Evolutionary conservation across 129 eudicot species (phyloP).

Genomic region (Escallonia herrerae): DNA sequence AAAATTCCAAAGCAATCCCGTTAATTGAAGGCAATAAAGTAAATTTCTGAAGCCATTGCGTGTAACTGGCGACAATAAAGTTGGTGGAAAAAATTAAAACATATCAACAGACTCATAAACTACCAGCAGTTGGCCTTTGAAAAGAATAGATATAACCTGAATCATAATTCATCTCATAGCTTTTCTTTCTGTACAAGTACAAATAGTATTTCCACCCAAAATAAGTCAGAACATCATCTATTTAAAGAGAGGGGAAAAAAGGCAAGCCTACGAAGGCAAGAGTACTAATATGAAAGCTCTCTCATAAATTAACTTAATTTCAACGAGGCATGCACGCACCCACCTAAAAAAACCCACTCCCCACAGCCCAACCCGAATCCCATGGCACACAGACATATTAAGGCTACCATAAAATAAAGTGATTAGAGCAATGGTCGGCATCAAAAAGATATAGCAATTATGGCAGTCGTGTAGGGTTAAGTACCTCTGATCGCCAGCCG

Average conservation of each 20-base stretch:
- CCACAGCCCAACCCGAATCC: not conserved
- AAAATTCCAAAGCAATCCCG: constrained; percentile 9
- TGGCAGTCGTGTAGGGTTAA: constrained; percentile 5
- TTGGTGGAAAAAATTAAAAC: too few species aligned
- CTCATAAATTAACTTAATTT: not conserved
- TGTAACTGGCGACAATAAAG: too few species aligned
- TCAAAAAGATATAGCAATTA: constrained; percentile 11
- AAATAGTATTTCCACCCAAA: too few species aligned
- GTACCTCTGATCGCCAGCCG: constrained; percentile 54
- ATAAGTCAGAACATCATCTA: too few species aligned
- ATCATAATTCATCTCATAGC: too few species aligned
- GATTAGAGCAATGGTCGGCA: not conserved
- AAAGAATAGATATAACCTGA: too few species aligned
- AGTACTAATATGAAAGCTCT: not conserved
- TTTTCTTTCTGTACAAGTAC: too few species aligned
- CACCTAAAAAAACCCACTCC: not conserved
- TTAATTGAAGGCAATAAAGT: not conserved
- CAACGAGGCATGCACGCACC: constrained; percentile 3
- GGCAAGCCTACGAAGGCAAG: not conserved
- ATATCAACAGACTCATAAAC: too few species aligned
- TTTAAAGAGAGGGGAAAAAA: too few species aligned
- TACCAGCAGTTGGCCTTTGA: too few species aligned
- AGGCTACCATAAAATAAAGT: constrained; percentile 6
- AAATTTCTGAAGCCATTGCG: not conserved
- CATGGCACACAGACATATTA: not conserved